Percentiles rank a stretch among this genome's conserved stretches.
phyloP scores from a whole-genome alignment of 116 monocot genomes.

The Posidonia oceanica region DNA sequence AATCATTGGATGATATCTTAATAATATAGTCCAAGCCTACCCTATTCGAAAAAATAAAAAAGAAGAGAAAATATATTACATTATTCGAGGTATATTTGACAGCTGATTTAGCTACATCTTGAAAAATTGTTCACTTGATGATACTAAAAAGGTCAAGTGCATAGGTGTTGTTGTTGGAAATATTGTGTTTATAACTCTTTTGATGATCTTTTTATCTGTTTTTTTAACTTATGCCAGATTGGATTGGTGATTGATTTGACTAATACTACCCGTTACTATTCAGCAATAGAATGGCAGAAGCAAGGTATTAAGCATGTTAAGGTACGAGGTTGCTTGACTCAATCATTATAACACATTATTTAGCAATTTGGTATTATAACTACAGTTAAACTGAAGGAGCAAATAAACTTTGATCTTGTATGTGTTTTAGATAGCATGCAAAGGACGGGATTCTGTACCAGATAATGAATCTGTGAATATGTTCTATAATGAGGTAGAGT shows the following conservation, averaged over 20 bases:
- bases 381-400: constrained; percentile 1
- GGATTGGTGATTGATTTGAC: constrained; percentile 96
- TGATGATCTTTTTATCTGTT: neutral
- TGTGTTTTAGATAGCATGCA: constrained; percentile 68
- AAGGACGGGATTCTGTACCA: constrained; percentile 87
- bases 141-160: neutral
- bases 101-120: too few species aligned
- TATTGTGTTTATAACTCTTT: neutral
- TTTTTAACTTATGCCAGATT: constrained; percentile 34
- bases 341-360: neutral
- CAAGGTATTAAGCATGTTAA: constrained; percentile 83
- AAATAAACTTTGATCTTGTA: neutral
- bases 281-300: constrained; percentile 59
- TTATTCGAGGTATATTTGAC: too few species aligned
- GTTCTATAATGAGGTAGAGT: constrained; percentile 65
- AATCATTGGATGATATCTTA: too few species aligned
- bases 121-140: too few species aligned
- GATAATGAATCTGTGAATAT: constrained; percentile 79
- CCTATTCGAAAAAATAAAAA: too few species aligned
- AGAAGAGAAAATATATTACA: too few species aligned
- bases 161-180: neutral
- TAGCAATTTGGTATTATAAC: neutral
- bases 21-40: too few species aligned
- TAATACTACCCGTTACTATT: constrained; percentile 84
- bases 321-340: constrained; percentile 25